These are phyloP conservation scores for Cyclocybe aegerita DNA, from an alignment of 768 basidiomycete genomes.

Conservation along the genomic window DNA sequence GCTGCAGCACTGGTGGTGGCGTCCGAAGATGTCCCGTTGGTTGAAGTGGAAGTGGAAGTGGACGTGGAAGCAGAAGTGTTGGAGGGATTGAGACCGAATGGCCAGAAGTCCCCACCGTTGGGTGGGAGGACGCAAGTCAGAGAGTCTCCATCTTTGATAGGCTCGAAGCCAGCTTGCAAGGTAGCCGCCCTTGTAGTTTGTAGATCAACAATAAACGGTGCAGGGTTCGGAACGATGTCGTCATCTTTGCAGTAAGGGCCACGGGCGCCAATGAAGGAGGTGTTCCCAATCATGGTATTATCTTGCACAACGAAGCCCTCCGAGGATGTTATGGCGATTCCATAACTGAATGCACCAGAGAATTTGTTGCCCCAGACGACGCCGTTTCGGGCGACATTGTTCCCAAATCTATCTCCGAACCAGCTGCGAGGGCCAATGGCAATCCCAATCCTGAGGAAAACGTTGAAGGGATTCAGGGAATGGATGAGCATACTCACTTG, in stretches of 20 bases:
- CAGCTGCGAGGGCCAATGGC: constrained; percentile 77
- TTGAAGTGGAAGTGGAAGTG: not conserved
- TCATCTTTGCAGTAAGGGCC: constrained; percentile 62
- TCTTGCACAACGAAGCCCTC: constrained; percentile 64
- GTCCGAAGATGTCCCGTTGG: constrained; percentile 1
- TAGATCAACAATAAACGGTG: constrained; percentile 58
- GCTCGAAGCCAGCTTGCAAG: constrained; percentile 53
- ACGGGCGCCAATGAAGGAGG: constrained; percentile 69
- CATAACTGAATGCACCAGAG: constrained; percentile 73
- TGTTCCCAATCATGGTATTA: constrained; percentile 66
- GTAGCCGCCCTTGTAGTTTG: constrained; percentile 38
- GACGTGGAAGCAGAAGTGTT: constrained; percentile 19
- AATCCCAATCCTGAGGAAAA: constrained; percentile 62
- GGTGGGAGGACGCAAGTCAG: constrained; percentile 72
- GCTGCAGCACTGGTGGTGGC: not conserved
- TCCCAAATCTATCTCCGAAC: constrained; percentile 59
- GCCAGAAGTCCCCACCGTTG: constrained; percentile 70
- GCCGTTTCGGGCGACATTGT: constrained; percentile 53
- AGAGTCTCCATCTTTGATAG: constrained; percentile 51
- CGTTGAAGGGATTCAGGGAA: not conserved
- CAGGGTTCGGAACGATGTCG: constrained; percentile 50
- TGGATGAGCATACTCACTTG: constrained; percentile 48
- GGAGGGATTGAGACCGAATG: constrained; percentile 55
- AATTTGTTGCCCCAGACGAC: constrained; percentile 56
- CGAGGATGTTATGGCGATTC: constrained; percentile 64